Conservation (phyloP, 306 rosid species). For the Medicago ruthenica region DNA sequence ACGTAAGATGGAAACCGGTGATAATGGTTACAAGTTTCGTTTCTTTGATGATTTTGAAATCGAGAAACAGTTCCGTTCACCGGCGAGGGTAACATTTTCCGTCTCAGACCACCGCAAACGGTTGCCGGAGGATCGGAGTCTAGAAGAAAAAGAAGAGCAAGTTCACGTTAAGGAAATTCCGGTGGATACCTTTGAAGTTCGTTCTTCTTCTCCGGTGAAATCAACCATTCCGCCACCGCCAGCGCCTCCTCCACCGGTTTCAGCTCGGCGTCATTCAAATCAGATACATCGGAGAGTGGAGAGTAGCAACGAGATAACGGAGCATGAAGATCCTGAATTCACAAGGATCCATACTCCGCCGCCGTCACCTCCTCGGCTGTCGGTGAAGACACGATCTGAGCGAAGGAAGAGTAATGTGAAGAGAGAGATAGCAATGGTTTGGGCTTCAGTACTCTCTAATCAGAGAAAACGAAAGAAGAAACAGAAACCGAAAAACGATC, state of each 20-base stretch:
- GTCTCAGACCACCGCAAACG: conserved; percentile 9
- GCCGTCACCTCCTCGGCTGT: conserved; percentile 20
- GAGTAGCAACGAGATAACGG: conserved; percentile 35
- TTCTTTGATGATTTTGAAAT: conserved; percentile 78
- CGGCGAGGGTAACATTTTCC: conserved; percentile 11
- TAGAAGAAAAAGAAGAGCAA: background rate
- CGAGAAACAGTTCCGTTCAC: conserved; percentile 52
- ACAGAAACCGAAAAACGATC: conserved; percentile 41
- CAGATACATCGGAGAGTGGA: conserved; percentile 16
- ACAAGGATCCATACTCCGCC: conserved; percentile 9
- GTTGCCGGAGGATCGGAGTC: conserved; percentile 16
- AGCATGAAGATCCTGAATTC: conserved; percentile 30
- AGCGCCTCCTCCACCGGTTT: conserved; percentile 47
- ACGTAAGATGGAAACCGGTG: conserved; percentile 58
- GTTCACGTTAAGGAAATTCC: conserved; percentile 64
- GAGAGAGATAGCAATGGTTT: conserved; percentile 64
- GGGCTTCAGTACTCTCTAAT: conserved; percentile 68
- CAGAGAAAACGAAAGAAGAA: conserved; percentile 69
- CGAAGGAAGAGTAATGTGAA: conserved; percentile 53
- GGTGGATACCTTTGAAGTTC: conserved; percentile 56
- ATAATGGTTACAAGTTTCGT: conserved; percentile 54
- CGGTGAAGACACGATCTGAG: conserved; percentile 46
- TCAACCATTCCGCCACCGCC: conserved; percentile 54
- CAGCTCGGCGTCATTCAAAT: conserved; percentile 1
- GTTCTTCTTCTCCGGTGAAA: conserved; percentile 30